Base-by-base conservation (phyloP, 2,329 filamentous ascomycete genomes). In the Alternaria novae-zelandiae region DNA sequence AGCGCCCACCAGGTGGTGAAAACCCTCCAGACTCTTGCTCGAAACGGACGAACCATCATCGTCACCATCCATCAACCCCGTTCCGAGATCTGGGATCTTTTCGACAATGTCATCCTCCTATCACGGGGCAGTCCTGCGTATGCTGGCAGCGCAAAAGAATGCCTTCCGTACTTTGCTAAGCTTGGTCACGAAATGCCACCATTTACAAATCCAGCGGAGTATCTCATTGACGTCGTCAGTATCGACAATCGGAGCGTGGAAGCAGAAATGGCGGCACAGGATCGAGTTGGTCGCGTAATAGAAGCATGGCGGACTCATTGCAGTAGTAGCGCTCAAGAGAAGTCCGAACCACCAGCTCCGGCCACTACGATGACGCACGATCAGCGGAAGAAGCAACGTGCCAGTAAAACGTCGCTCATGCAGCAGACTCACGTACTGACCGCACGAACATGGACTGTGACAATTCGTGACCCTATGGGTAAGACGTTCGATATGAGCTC, bases 141-240 rank as follows among this genome's bases (percentile, higher is more conserved):
- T 70, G 89, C 89, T 21, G 91, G 91, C 0, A 80, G 82, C 1
- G 84, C 86, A 25, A 78, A 82, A 4, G 83, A 85, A 3, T 90
- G 88, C 53, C 75, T 92, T 5, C 79, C 86, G 0, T 90, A 92
- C 83, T 93, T 94, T 67, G 83, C 85, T 10, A 71, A 77, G 3
- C 80, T 86, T 11, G 90, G 89, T 0, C 86, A 90, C 66, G 80
- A 86, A 12, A 80, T 93, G 47, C 91, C 90, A 0, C 82, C 88
- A 0, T 93, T 93, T 70, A 90, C 92, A 49, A 94, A 94, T 69
- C 91, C 92, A 0, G 91, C 91, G 2, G 91, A 94, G 68, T 91
- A 90, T 72, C 78, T 93, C 54, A 90, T 94, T 59, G 91, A 94
- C 68, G 83, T 92, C 30, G 89, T 91, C 2, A 91, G 91, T 6